These are phyloP conservation scores for Aschersonia sp. DNA, from an alignment of 2,329 filamentous ascomycete genomes.

Conservation along the genomic window DNA sequence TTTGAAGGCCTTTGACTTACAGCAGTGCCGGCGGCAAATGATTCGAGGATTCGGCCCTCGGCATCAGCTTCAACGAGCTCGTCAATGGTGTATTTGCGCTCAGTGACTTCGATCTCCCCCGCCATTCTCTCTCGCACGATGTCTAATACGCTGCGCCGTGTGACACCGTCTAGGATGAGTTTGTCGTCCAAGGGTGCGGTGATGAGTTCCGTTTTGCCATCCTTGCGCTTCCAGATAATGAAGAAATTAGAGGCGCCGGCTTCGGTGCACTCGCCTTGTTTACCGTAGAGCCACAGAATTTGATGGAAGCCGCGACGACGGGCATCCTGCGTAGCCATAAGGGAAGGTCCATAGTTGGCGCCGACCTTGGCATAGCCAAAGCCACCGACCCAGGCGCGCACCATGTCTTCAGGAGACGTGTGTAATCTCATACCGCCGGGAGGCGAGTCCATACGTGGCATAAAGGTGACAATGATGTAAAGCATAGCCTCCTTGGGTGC, in stretches of 20 bases:
- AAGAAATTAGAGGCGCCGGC: slow-evolving; percentile 91
- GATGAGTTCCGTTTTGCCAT: slow-evolving; percentile 48
- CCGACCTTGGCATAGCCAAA: slow-evolving; percentile 88
- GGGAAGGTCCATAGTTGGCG: slow-evolving; percentile 79
- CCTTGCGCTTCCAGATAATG: slow-evolving; percentile 51
- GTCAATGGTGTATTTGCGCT: slow-evolving; percentile 68
- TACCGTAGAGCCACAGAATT: slow-evolving; percentile 85
- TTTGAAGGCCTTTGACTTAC: slow-evolving; percentile 29
- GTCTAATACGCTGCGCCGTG: slow-evolving; percentile 66
- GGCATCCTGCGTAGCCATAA: slow-evolving; percentile 67
- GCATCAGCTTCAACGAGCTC: slow-evolving; percentile 58
- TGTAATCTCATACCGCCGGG: slow-evolving; percentile 55
- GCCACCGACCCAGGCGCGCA: slow-evolving; percentile 85
- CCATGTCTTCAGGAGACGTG: slow-evolving; percentile 66
- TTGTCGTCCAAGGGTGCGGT: slow-evolving; percentile 73
- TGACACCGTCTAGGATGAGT: slow-evolving; percentile 79
- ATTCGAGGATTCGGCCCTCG: slow-evolving; percentile 68
- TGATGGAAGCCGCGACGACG: slow-evolving; percentile 64
- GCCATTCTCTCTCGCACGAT: slow-evolving; percentile 50
- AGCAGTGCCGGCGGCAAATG: slow-evolving; percentile 78
- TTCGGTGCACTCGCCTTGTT: slow-evolving; percentile 68
- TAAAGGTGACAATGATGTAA: slow-evolving; percentile 61
- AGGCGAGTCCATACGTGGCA: slow-evolving; percentile 40
- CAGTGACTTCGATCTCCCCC: slow-evolving; percentile 53
- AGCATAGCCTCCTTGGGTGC: slow-evolving; percentile 71